Conservation (phyloP, 2,329 filamentous ascomycete species). For the Sporothrix phasma region DNA sequence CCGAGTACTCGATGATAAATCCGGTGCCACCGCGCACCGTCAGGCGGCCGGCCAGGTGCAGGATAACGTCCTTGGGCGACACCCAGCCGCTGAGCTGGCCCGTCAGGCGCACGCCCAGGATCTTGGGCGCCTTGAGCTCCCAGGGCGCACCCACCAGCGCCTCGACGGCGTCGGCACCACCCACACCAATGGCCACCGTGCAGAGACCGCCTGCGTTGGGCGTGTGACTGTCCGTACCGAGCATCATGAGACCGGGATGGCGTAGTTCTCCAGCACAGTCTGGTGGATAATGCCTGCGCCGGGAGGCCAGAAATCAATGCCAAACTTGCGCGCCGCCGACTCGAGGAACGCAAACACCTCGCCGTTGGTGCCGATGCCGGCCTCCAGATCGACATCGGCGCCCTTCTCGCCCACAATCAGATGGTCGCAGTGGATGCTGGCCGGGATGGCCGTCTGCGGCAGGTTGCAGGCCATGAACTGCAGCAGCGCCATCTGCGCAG, state of each 20-base stretch:
- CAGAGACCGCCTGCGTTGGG: constrained; percentile 93
- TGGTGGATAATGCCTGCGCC: constrained; percentile 96
- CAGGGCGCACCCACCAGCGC: constrained; percentile 92
- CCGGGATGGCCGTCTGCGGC: constrained; percentile 80
- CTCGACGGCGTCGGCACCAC: constrained; percentile 93
- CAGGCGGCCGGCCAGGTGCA: constrained; percentile 77
- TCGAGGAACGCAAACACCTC: constrained; percentile 98
- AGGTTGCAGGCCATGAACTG: constrained; percentile 98
- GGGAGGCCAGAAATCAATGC: constrained; percentile 92
- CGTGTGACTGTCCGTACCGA: constrained; percentile 94
- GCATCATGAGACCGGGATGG: constrained; percentile 95
- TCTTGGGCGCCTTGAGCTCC: constrained; percentile 91
- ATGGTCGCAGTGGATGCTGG: constrained; percentile 97
- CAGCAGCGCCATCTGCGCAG: constrained; percentile 92
- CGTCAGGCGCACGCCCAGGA: constrained; percentile 75
- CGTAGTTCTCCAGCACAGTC: constrained; percentile 95
- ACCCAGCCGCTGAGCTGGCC: constrained; percentile 85
- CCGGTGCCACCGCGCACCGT: constrained; percentile 92
- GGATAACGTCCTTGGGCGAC: constrained; percentile 89
- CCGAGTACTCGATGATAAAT: constrained; percentile 89
- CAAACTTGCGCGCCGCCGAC: constrained; percentile 81
- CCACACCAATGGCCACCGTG: constrained; percentile 91
- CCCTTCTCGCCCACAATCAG: constrained; percentile 94
- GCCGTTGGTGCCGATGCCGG: constrained; percentile 82
- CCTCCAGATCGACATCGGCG: constrained; percentile 72